Evolutionary conservation across 1,284 basidiomycete species (phyloP), one percentile per base, ranked within the genome.

Genomic region (Rhodotorula sp.): DNA sequence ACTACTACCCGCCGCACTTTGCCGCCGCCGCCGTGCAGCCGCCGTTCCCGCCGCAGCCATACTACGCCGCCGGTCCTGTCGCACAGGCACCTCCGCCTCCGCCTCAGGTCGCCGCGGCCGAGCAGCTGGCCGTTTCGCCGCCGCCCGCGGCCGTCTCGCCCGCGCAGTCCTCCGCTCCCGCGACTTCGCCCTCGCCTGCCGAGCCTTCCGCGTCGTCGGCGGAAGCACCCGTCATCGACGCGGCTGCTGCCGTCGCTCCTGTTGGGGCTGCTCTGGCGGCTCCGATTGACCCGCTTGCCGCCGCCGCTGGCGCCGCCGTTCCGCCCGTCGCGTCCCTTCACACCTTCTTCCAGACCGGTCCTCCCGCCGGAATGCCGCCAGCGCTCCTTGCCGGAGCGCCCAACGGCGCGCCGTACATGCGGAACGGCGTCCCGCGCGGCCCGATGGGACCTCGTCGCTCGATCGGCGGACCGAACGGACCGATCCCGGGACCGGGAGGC

Each of bases 261-360:
- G 31, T 39, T 6, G 54, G 31, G 54, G 12, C 63, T 6, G 26
- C 63, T 3, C 20, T 43, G 10, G 43, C 12, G 3, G 29, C 63
- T 21, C 7, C 56, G 12, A 29, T 21, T 14, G 43, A 47, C 62
- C 23, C 48, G 21, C 23, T 43, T n/a, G 48, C n/a, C 29, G 23
- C 51, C 39, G 47, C 26, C 29, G 52, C 18, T n/a, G 21, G 52
- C 31, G n/a, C 43, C 52, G 56, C 47, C 6, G 15, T 34, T 15
- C 65, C 51, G 10, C 48, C 43, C 26, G 54, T 62, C 47, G 61
- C 70, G 5, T 69, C 74, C 7, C 62, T 75, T 21, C 74, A 76
- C 65, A 71, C 69, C 20, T 69, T 76, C 57, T 73, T 76, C 72
- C 74, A 76, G 65, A 76, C 65, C 12, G 23, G 34, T 31, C 21